phyloP scores from a whole-genome alignment of 2,329 filamentous ascomycete genomes.

The Monilinia polystroma region DNA sequence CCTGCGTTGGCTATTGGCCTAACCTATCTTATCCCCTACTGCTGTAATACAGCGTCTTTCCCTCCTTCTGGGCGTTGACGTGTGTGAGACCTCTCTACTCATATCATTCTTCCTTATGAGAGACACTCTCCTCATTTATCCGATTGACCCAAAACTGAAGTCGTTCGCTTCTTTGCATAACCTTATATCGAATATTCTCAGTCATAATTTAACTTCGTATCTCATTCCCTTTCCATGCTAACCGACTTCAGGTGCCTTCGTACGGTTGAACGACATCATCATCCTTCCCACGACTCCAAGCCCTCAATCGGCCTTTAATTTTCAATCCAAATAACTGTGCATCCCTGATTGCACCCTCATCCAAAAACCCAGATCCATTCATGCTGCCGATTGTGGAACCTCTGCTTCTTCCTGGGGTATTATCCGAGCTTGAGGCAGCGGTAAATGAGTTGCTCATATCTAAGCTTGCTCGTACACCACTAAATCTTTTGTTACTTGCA shows the following conservation, averaged over 20 bases:
- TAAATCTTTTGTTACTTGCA: background rate
- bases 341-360: conserved; percentile 7
- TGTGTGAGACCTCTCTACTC: background rate
- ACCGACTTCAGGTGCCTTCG: conserved; percentile 10
- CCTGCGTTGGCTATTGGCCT: conserved; percentile 6
- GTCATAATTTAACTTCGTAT: conserved; percentile 8
- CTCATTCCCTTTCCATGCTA: background rate
- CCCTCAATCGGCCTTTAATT: conserved; percentile 21
- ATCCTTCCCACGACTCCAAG: conserved; percentile 18
- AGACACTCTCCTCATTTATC: background rate
- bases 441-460: background rate
- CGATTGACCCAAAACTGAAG: background rate
- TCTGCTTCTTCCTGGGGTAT: background rate
- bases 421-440: background rate
- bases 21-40: background rate
- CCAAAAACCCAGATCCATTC: background rate
- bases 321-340: conserved; percentile 12
- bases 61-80: background rate
- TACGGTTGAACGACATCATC: background rate
- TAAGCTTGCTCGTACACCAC: background rate
- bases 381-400: background rate
- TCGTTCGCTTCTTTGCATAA: background rate
- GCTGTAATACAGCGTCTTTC: conserved; percentile 13
- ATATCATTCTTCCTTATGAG: background rate
- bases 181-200: background rate